Evolutionary conservation across 2,329 filamentous ascomycete species (phyloP).

Genomic region (Dactylellina parvicollis): DNA sequence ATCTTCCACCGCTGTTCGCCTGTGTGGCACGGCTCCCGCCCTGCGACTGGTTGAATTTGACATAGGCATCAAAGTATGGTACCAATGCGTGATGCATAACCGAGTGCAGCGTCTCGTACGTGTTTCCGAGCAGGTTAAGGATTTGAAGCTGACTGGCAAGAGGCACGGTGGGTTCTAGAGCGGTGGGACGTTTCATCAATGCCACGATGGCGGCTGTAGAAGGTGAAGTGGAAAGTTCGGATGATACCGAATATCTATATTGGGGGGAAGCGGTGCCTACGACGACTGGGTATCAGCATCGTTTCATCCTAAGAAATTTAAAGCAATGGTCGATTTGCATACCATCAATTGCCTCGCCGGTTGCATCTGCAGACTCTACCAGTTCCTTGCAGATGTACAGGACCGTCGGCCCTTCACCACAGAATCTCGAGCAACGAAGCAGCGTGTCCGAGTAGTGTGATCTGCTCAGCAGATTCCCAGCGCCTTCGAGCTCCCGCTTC

Average conservation of each 20-base stretch:
- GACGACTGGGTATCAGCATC: neutral
- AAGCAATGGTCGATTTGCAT: neutral
- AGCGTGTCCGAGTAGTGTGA: slow-evolving; percentile 79
- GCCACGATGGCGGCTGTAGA: slow-evolving; percentile 87
- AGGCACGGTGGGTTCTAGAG: slow-evolving; percentile 83
- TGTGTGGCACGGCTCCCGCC: slow-evolving; percentile 44
- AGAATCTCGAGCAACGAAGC: slow-evolving; percentile 87
- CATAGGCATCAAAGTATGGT: slow-evolving; percentile 97
- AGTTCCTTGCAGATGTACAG: slow-evolving; percentile 91
- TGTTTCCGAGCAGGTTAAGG: slow-evolving; percentile 85
- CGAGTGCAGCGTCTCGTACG: slow-evolving; percentile 91
- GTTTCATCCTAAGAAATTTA: neutral
- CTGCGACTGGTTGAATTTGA: slow-evolving; percentile 77
- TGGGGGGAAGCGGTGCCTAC: slow-evolving; percentile 46
- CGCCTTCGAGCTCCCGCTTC: slow-evolving; percentile 79
- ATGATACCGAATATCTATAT: slow-evolving; percentile 82
- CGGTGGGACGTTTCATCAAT: slow-evolving; percentile 86
- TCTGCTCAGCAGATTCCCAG: slow-evolving; percentile 83
- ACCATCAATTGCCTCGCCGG: slow-evolving; percentile 42
- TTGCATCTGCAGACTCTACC: slow-evolving; percentile 60
- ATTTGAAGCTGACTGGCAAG: slow-evolving; percentile 90
- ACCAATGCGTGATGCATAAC: slow-evolving; percentile 89
- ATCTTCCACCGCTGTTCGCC: slow-evolving; percentile 75
- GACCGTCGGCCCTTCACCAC: slow-evolving; percentile 83
- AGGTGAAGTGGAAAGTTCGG: slow-evolving; percentile 80